Percentiles rank a stretch among this genome's conserved stretches.
Evolutionary conservation across 495 filamentous ascomycete genomes (phyloP).

Genomic region (Neurospora hispaniola): DNA sequence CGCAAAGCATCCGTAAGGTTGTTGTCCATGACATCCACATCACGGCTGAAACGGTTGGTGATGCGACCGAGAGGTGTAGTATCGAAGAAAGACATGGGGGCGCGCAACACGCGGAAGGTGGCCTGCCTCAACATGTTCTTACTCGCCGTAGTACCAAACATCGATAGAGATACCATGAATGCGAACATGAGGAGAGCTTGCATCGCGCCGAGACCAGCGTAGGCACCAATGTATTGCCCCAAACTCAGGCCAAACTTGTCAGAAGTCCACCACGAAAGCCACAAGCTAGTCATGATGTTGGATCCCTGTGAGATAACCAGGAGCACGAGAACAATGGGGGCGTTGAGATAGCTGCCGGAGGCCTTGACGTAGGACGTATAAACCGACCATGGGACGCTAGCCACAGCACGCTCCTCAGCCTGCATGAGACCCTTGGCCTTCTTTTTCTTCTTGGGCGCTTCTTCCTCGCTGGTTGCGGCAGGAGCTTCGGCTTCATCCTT

Average conservation of each 20-base stretch:
- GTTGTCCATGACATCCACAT: conserved; percentile 94
- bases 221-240: conserved; percentile 76
- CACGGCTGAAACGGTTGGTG: conserved; percentile 92
- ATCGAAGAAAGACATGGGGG: conserved; percentile 96
- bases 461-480: conserved; percentile 34
- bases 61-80: conserved; percentile 94
- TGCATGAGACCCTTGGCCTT: conserved; percentile 68
- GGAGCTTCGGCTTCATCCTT: conserved; percentile 34
- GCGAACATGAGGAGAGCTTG: conserved; percentile 74
- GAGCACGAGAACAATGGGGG: conserved; percentile 50
- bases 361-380: conserved; percentile 73
- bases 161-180: conserved; percentile 51
- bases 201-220: conserved; percentile 60
- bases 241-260: conserved; percentile 55
- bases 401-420: conserved; percentile 71
- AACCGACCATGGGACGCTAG: conserved; percentile 75
- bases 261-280: conserved; percentile 88
- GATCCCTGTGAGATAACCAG: conserved; percentile 63
- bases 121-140: conserved; percentile 78
- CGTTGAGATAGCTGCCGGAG: conserved; percentile 65
- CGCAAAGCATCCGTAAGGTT: conserved; percentile 81
- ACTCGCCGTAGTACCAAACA: conserved; percentile 69
- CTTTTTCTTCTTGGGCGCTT: conserved; percentile 51
- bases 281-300: conserved; percentile 80
- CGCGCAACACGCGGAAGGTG: conserved; percentile 68